Evolutionary conservation across 495 filamentous ascomycete species (phyloP), one percentile per base, ranked within the genome.

Genomic region (Trichoderma asperelloides): DNA sequence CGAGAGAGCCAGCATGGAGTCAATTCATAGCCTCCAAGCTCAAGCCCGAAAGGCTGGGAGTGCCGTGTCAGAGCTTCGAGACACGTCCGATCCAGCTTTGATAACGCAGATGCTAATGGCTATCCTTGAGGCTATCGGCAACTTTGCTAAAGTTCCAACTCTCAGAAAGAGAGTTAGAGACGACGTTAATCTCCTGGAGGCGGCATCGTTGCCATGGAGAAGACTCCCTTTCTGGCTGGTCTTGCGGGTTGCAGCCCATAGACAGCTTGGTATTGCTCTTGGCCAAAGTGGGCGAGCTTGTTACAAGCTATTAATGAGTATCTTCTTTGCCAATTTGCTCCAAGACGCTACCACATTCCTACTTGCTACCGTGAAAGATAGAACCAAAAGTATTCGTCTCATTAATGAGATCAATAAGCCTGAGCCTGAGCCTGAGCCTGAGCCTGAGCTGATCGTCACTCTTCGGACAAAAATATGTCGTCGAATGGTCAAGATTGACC

Each of bases 131-230:
- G 81, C 76, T 0, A 79, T 79, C 49, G 87, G 86, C 0, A 66
- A 66, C n/a, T 68, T 68, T 3, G 63, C 74, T 3, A 63, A 70
- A 55, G 66, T 76, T 0, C 74, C 75, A 0, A 18, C 76, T 0
- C 72, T 86, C 3, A 77, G 78, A 12, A 89, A 89, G 73, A 77
- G 80, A n/a, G 76, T 88, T 7, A 80, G 82, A 2, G 87, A 89
- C 65, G 85, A 87, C 27, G 82, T 88, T 0, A 79, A 75, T 65
- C 79, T 51, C 7, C 1, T 79, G 73, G 67, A 76, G 13, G 70
- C 77, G 6, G 75, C 78, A 8, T 69, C 78, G 23, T 73, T 76
- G 6, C 86, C 87, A 0, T 89, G 87, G 87, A 78, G 86, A 27
- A 73, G 87, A 41, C 74, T 72, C 13, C 79, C 87, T 0, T 76